phyloP scores from a whole-genome alignment of 2,329 filamentous ascomycete species.

The Aspergillus viridinutans region DNA sequence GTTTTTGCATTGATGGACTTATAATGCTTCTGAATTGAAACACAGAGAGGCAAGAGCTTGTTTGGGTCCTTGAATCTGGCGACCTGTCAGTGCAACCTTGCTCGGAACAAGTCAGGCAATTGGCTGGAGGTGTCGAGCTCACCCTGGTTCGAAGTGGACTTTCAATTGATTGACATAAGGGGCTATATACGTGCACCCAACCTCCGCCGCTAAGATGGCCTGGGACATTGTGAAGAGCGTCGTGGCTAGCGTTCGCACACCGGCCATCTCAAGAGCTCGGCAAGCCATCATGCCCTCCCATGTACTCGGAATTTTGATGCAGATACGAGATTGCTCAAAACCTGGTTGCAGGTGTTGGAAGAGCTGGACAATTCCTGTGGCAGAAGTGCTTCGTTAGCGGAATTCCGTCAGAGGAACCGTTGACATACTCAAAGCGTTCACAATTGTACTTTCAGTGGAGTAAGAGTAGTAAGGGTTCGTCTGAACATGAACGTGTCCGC shows the following conservation, averaged over 20 bases:
- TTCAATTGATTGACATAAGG: slow-evolving; percentile 63
- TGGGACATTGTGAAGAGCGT: slow-evolving; percentile 61
- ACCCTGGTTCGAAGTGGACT: slow-evolving; percentile 53
- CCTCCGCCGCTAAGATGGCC: slow-evolving; percentile 55
- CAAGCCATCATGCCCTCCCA: slow-evolving; percentile 63
- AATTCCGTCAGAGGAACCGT: background rate
- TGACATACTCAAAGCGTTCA: slow-evolving; percentile 49
- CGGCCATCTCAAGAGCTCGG: slow-evolving; percentile 47
- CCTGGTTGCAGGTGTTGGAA: slow-evolving; percentile 43
- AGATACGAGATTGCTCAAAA: slow-evolving; percentile 50
- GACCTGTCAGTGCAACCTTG: background rate
- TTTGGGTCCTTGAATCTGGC: slow-evolving; percentile 24
- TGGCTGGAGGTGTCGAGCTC: background rate
- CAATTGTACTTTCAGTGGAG: slow-evolving; percentile 46
- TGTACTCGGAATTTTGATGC: slow-evolving; percentile 61
- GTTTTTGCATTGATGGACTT: slow-evolving; percentile 40
- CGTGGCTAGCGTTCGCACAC: slow-evolving; percentile 59
- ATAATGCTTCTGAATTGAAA: slow-evolving; percentile 53
- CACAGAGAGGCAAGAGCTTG: slow-evolving; percentile 46
- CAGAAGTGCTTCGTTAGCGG: background rate
- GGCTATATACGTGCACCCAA: slow-evolving; percentile 58
- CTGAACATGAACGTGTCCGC: slow-evolving; percentile 55
- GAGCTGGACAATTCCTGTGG: slow-evolving; percentile 48
- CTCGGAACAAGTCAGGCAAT: background rate
- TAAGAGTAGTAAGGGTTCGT: slow-evolving; percentile 57